Evolutionary conservation across 148 eudicot genomes (phyloP), one percentile per base, ranked within the genome.

Genomic region (Arbutus unedo): DNA sequence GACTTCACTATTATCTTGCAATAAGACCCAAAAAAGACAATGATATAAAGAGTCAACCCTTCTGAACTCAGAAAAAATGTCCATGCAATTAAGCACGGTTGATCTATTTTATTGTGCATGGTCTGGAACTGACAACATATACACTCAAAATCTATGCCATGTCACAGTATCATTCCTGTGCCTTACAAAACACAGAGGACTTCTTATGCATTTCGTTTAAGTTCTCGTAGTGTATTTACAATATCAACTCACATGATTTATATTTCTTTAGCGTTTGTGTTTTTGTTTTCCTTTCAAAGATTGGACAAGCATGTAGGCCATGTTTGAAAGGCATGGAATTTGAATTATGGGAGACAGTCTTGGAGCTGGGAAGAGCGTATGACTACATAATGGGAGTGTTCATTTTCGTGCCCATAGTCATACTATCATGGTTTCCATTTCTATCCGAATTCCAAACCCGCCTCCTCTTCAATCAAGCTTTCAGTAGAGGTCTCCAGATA

Each of bases 371-470:
- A n/a, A 88, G 99, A 89, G 97, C 94, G 48, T 96, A 90, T 64
- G 99, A 96, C 76, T 93, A 90, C 57, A 83, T 96, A 67, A 94
- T 96, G 98, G 98, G 98, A 74, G 79, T 96, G n/a, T 47, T 89
- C 56, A 88, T 94, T 80, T 93, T 94, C 90, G 91, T 87, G 88
- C 98, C 99, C 14, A 84, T 94, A 67, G 98, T 91, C 51, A 89
- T 96, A 23, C 85, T 96, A 2, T 93, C 99, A 3, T 96, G 99
- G 99, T 94, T 96, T 82, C 97, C 99, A 14, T 94, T 94, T 60
- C 93, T 96, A 41, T 94, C 99, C 0, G 99, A 96, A 85, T 96
- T 96, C 87, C 99, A 96, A 84, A 96, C 98, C 13, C 88, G 99
- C 62, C 86, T 96, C 80, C 95, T 96, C 55, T 96, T 96, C 86